A percentile compares a stretch with the other conserved stretches of the same genome.
Conservation (phyloP, 345 rosid genomes). For the Eucalyptus polybractea region DNA sequence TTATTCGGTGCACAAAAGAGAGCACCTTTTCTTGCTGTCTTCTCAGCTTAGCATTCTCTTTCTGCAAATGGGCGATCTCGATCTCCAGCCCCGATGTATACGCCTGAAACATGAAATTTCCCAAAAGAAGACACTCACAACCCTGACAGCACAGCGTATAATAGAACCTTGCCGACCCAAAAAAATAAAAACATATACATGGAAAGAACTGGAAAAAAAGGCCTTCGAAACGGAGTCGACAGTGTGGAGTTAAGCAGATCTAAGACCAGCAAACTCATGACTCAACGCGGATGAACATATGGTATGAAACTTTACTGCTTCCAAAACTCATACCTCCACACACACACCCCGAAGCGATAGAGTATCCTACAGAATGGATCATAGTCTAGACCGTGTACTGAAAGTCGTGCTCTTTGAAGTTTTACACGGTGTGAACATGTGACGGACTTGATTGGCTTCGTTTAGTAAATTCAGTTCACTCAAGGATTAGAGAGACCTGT, state of each 20-base stretch:
- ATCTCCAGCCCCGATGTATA: slow-evolving; percentile 35
- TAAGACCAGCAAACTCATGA: neutral
- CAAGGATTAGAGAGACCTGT: slow-evolving; percentile 18
- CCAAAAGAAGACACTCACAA: neutral
- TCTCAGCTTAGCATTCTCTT: slow-evolving; percentile 43
- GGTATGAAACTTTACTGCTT: neutral
- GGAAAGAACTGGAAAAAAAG: neutral
- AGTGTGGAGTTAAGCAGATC: neutral
- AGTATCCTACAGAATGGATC: neutral
- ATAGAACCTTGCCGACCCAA: neutral
- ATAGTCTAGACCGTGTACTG: neutral
- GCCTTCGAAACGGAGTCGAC: neutral
- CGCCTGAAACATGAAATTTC: slow-evolving; percentile 16
- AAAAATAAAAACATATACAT: neutral
- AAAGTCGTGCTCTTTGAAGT: neutral
- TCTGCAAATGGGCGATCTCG: slow-evolving; percentile 11
- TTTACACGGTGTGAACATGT: neutral
- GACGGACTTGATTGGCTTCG: neutral
- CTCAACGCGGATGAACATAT: neutral
- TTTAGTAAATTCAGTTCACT: neutral
- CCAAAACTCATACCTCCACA: neutral
- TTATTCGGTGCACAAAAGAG: neutral
- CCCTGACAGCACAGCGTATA: neutral
- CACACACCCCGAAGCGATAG: neutral
- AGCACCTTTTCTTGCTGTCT: slow-evolving; percentile 27